These are phyloP conservation scores for Paraconiothyrium brasiliense DNA, from an alignment of 2,329 filamentous ascomycete species.

Conservation along the genomic window DNA sequence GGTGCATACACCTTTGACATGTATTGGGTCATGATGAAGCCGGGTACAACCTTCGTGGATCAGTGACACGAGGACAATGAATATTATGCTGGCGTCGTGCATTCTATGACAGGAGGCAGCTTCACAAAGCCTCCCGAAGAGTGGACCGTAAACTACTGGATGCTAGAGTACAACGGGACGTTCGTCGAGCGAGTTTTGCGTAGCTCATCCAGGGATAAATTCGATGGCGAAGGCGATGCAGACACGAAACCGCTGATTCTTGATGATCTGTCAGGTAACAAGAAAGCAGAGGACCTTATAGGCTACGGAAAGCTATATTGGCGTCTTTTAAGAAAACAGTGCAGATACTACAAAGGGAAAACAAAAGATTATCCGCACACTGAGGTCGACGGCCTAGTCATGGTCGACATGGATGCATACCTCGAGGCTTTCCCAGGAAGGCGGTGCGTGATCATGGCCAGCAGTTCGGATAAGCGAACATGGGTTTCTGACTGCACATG, in stretches of 20 bases:
- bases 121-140: background rate
- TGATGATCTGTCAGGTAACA: background rate
- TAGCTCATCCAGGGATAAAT: background rate
- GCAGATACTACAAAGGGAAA: slow-evolving; percentile 18
- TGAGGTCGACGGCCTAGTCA: slow-evolving; percentile 19
- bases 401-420: slow-evolving; percentile 20
- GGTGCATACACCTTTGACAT: slow-evolving; percentile 10
- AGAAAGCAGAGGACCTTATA: background rate
- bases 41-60: slow-evolving; percentile 1
- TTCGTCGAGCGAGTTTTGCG: background rate
- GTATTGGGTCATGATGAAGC: slow-evolving; percentile 13
- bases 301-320: slow-evolving; percentile 15
- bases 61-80: background rate
- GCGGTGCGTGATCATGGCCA: background rate
- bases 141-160: slow-evolving; percentile 15
- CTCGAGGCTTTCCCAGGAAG: background rate
- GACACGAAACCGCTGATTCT: background rate
- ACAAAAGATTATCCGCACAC: slow-evolving; percentile 18
- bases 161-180: slow-evolving; percentile 1
- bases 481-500: slow-evolving; percentile 15
- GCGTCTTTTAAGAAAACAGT: slow-evolving; percentile 17
- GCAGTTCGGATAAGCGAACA: background rate
- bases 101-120: slow-evolving; percentile 6
- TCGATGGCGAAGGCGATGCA: slow-evolving; percentile 9
- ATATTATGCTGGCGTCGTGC: slow-evolving; percentile 7